Evolutionary conservation across 805 yeast species (phyloP), one percentile per base, ranked within the genome.

Genomic region (Komagataella pastoris): DNA sequence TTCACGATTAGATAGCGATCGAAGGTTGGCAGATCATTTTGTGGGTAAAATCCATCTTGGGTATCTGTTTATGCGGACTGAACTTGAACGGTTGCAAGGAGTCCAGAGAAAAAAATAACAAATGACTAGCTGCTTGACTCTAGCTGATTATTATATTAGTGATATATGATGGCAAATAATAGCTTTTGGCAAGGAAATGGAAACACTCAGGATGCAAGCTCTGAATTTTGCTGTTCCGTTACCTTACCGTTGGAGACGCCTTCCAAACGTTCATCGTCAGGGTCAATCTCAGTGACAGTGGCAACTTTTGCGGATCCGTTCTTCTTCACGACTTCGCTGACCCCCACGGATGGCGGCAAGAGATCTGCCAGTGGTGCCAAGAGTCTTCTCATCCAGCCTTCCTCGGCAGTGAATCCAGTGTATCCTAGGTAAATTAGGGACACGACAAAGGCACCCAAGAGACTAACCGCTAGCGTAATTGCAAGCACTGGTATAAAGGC

Each of bases 21-120:
- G 89, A 63, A 74, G 97, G 58, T 70, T 90, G 55, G 95, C 91
- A 1, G 96, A 87, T 58, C 97, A 90, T 65, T 89, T 88, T 62
- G 67, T 82, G 21, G 98, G 98, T 1, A 88, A 88, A 59, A 79
- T 87, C 54, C 97, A 90, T 68, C 62, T 86, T 56, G 91, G 89
- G 0, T 89, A 83, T 64, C 90, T 82, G 2, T 80, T 76, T 50
- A 83, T 90, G 81, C 73, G 96, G 59, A 70, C 19, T 18, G 47
- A 46, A 24, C 14, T 46, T 21, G 21, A 21, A 71, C 51, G 77
- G 74, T 24, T 71, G 77, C 53, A 71, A 71, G 6, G 74, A 67
- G 24, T 56, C 75, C 56, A 65, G 61, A 44, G 56, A 54, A 49
- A 58, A 58, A 58, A 52, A 30, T 30, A 30, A 30, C 40, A 30